These are phyloP conservation scores for Coprinopsis cinerea DNA, from an alignment of 768 basidiomycete genomes.

Conservation along the genomic window DNA sequence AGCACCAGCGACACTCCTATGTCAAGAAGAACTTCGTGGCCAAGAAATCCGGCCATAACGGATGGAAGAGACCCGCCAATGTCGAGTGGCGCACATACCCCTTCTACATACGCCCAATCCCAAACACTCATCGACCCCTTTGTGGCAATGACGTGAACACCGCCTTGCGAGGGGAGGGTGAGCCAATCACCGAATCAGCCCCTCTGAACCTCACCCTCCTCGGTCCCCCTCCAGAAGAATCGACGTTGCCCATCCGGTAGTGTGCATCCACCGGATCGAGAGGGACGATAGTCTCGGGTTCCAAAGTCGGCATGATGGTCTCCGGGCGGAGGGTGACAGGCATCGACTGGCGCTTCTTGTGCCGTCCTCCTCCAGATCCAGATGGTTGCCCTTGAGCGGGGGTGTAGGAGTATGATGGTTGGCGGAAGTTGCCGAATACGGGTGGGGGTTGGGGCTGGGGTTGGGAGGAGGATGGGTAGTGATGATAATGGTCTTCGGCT, in stretches of 20 bases:
- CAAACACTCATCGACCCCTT: no score
- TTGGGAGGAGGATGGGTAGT: not conserved
- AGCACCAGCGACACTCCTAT: no score
- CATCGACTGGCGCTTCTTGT: not conserved
- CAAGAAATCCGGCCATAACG: no score
- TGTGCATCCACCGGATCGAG: not conserved
- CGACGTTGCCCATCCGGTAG: not conserved
- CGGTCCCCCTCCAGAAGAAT: not conserved
- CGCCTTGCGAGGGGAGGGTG: no score
- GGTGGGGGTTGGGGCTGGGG: not conserved
- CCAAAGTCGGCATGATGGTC: not conserved
- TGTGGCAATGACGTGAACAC: no score
- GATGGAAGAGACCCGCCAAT: no score
- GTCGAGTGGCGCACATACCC: no score
- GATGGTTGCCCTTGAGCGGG: not conserved
- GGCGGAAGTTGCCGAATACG: not conserved
- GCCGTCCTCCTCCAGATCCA: no score
- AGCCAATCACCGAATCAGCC: slow-evolving; percentile 1
- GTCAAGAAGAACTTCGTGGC: no score
- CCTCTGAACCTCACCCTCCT: slow-evolving; percentile 2
- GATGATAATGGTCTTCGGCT: not conserved
- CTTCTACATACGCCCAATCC: no score
- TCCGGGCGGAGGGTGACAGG: not conserved
- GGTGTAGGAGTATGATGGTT: not conserved
- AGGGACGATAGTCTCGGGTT: not conserved